Conservation (phyloP, 2,329 filamentous ascomycete genomes). For the Colletotrichum tropicale region DNA sequence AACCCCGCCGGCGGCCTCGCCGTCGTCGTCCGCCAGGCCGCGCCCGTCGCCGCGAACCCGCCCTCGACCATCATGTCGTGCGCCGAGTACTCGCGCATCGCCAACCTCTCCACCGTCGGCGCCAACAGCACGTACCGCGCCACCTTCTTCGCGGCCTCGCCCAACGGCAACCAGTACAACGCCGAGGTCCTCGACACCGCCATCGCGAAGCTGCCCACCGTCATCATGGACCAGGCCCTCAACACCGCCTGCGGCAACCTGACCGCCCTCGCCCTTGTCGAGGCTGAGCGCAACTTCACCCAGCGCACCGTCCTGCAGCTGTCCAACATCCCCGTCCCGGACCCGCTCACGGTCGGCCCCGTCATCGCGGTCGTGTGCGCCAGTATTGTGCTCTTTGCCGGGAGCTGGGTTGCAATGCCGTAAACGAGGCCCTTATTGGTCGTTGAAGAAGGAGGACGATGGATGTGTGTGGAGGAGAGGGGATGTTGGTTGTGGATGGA, state of each 20-base stretch:
- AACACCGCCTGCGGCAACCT: slow-evolving; percentile 51
- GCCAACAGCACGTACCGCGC: slow-evolving; percentile 48
- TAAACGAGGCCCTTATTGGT: no score
- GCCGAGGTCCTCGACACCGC: slow-evolving; percentile 45
- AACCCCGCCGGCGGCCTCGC: neutral
- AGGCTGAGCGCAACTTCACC: slow-evolving; percentile 49
- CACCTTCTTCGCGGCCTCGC: slow-evolving; percentile 47
- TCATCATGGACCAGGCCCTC: slow-evolving; percentile 42
- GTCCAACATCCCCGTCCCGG: slow-evolving; percentile 22
- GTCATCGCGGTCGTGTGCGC: neutral
- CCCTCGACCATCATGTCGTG: slow-evolving; percentile 28
- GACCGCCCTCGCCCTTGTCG: slow-evolving; percentile 44
- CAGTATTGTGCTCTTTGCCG: neutral
- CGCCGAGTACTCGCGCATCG: slow-evolving; percentile 46
- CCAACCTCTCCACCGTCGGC: slow-evolving; percentile 51
- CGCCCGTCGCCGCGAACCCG: neutral
- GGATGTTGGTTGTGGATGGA: neutral
- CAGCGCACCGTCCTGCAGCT: slow-evolving; percentile 41
- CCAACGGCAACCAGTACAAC: slow-evolving; percentile 41
- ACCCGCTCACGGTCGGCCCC: neutral
- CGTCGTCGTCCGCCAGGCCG: slow-evolving; percentile 19
- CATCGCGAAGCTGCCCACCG: slow-evolving; percentile 35
- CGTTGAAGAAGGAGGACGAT: no score
- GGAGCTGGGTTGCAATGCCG: slow-evolving; percentile 9
- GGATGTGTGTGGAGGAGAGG: neutral